phyloP scores from a whole-genome alignment of 73 alveolate genomes.

The Tetrahymena elliotti region DNA sequence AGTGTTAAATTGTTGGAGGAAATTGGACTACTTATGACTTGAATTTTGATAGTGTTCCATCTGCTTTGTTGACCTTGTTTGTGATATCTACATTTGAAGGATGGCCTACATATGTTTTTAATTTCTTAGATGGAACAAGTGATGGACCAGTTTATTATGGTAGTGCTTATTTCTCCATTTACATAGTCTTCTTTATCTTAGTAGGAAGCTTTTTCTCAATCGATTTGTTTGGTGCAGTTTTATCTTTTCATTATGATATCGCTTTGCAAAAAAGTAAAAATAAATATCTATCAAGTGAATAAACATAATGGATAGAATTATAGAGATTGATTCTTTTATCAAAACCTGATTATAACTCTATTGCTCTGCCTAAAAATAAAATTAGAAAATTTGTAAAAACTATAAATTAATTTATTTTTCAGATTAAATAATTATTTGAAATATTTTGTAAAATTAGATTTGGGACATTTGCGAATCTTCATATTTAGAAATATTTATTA shows the following conservation, averaged over 20 bases:
- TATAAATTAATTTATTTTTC: neutral
- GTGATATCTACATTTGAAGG: conserved; percentile 83
- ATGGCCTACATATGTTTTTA: conserved; percentile 90
- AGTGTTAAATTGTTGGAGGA: conserved; percentile 11
- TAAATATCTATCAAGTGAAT: conserved; percentile 34
- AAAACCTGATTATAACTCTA: conserved; percentile 40
- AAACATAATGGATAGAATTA: conserved; percentile 57
- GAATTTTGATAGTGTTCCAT: conserved; percentile 82
- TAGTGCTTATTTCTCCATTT: conserved; percentile 62
- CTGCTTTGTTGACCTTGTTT: conserved; percentile 82
- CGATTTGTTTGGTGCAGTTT: conserved; percentile 90
- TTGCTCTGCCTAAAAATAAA: neutral
- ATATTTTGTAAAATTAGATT: conserved; percentile 16
- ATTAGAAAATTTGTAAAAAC: neutral
- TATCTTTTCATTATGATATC: conserved; percentile 83
- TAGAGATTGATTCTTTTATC: conserved; percentile 47
- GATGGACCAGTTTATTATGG: conserved; percentile 66
- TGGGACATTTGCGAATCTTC: conserved; percentile 32
- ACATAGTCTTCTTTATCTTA: conserved; percentile 69
- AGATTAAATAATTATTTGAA: neutral
- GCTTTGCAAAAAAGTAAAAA: conserved; percentile 56
- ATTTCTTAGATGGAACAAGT: conserved; percentile 57
- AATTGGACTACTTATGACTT: conserved; percentile 55
- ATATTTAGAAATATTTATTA: conserved; percentile 59
- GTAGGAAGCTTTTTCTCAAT: conserved; percentile 87